Evolutionary conservation across 1,139 yeast genomes (phyloP), one percentile per base, ranked within the genome.

Genomic region (Suhomyces kunorum): DNA sequence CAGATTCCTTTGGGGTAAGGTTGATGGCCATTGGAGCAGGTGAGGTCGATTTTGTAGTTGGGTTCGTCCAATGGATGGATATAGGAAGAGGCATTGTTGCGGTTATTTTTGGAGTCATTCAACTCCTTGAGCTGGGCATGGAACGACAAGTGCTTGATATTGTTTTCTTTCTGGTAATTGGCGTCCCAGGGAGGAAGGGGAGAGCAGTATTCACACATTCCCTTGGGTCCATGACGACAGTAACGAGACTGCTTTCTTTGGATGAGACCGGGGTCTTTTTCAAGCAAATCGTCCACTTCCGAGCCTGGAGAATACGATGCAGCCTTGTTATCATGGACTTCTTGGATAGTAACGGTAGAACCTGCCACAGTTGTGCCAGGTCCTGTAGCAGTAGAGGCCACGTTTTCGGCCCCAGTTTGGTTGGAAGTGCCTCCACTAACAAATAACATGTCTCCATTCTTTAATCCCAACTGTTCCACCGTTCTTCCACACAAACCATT

Each of bases 151-250:
- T 92, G 98, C 62, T 94, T 94, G 59, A 90, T 87, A 19, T 80
- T 81, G 50, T 90, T 71, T 46, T 82, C 84, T 40, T 79, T 79
- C 48, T 83, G 83, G 59, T 89, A 90, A 18, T 74, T 78, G 44
- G 76, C 74, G 61, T 92, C 97, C 87, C 92, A 94, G 2, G 98
- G 98, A 33, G 96, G 96, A 43, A 94, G 68, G 0, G 98, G 97
- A 38, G 95, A 82, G 59, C 98, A 92, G 58, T 89, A 88, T 54
- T 92, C 98, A 63, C 98, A 92, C 98, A 92, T 92, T 3, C 98
- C 98, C 53, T 84, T 85, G 27, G 83, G 90, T 3, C 94, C 88
- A 59, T 94, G 98, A 42, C 83, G 79, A 61, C 98, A 92, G 55
- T 89, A 70, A 5, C 64, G 59, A 6, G 88, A 79, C 46, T 71